Evolutionary conservation across 371 early-diverging fungal species (phyloP).

Genomic region (Syncephalastrum contaminatum): DNA sequence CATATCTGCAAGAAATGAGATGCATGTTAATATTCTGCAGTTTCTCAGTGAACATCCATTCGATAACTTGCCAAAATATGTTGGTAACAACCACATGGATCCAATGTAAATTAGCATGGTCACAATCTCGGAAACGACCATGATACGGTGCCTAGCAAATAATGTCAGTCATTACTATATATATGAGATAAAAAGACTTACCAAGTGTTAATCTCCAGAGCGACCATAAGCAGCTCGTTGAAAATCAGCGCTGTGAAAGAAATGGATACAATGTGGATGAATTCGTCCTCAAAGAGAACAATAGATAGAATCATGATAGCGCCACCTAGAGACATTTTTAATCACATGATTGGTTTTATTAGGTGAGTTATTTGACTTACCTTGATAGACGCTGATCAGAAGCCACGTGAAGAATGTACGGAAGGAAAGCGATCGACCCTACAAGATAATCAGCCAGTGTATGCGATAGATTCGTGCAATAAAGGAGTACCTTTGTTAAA

Average conservation of each 20-base stretch:
- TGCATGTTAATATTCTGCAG: not conserved
- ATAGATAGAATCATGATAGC: conserved; percentile 96
- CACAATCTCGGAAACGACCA: conserved; percentile 82
- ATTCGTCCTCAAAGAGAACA: conserved; percentile 93
- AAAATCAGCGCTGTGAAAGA: conserved; percentile 96
- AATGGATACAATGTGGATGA: conserved; percentile 95
- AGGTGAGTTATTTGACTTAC: conserved; percentile 17
- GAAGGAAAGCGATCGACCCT: conserved; percentile 87
- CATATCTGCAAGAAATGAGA: conserved; percentile 57
- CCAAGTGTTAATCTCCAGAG: conserved; percentile 92
- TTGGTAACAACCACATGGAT: conserved; percentile 85
- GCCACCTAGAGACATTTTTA: conserved; percentile 54
- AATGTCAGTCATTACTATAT: not conserved
- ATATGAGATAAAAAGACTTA: conserved; percentile 17
- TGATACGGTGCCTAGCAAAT: conserved; percentile 67
- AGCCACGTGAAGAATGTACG: conserved; percentile 96
- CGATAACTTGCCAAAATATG: conserved; percentile 82
- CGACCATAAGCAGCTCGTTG: conserved; percentile 99
- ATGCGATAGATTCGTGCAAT: not conserved
- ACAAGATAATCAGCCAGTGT: not conserved
- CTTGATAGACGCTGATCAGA: conserved; percentile 97
- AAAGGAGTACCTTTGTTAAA: conserved; percentile 70
- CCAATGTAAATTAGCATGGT: conserved; percentile 83
- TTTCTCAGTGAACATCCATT: no score
- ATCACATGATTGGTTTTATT: not conserved